phyloP scores from a whole-genome alignment of 1,284 basidiomycete genomes.

The Chondrostereum purpureum region DNA sequence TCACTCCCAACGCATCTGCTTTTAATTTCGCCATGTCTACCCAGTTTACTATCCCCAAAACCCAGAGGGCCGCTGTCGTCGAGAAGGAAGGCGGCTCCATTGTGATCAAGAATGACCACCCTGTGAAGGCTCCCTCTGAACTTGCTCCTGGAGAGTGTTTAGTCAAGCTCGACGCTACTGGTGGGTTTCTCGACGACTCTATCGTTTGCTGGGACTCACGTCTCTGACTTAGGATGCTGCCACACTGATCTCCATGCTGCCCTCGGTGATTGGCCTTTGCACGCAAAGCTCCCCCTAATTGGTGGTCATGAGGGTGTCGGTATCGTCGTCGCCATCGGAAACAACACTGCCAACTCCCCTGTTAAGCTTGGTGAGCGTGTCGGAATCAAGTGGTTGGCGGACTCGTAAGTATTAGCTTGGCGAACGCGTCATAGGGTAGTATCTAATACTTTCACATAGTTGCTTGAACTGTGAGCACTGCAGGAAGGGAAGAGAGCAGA shows the following conservation, averaged over 20 bases:
- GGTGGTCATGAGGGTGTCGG: slow-evolving; percentile 85
- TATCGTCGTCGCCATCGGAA: slow-evolving; percentile 71
- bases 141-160: slow-evolving; percentile 79
- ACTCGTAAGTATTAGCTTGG: slow-evolving; percentile 44
- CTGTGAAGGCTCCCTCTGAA: slow-evolving; percentile 58
- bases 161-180: slow-evolving; percentile 70
- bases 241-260: slow-evolving; percentile 78
- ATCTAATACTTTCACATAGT: slow-evolving; percentile 18
- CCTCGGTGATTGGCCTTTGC: slow-evolving; percentile 67
- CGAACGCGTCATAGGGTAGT: background rate
- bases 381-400: slow-evolving; percentile 83
- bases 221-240: slow-evolving; percentile 30
- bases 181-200: slow-evolving; percentile 18
- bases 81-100: slow-evolving; percentile 35
- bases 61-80: slow-evolving; percentile 60
- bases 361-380: slow-evolving; percentile 75
- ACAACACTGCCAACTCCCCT: slow-evolving; percentile 53
- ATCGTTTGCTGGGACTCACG: slow-evolving; percentile 10
- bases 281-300: slow-evolving; percentile 64
- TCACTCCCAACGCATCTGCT: background rate
- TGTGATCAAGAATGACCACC: slow-evolving; percentile 41
- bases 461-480: slow-evolving; percentile 71
- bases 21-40: background rate
- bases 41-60: slow-evolving; percentile 44
- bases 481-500: slow-evolving; percentile 65